phyloP scores from a whole-genome alignment of 202 grass and related monocot genomes.

The Eragrostis tef region DNA sequence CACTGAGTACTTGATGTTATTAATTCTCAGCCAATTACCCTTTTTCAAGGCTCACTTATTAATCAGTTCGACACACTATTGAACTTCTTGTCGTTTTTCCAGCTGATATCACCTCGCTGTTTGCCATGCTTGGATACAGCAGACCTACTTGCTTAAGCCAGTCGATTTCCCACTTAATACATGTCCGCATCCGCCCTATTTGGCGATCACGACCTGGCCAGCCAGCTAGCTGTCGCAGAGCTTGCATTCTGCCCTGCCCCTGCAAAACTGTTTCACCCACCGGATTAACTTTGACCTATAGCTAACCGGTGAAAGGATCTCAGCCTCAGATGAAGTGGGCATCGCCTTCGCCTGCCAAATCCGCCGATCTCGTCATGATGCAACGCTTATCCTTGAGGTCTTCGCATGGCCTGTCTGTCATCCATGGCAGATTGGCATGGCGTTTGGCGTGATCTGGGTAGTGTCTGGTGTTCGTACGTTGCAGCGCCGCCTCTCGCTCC shows the following conservation, averaged over 20 bases:
- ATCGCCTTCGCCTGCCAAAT: conserved; percentile 34
- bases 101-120: background rate
- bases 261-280: background rate
- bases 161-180: background rate
- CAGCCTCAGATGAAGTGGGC: background rate
- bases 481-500: background rate
- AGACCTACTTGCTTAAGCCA: background rate
- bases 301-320: background rate
- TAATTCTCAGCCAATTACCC: background rate
- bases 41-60: background rate
- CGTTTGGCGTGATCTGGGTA: background rate
- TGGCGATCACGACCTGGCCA: conserved; percentile 14
- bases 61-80: background rate
- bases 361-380: conserved; percentile 29
- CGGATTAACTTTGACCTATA: background rate
- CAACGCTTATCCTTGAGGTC: background rate
- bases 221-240: background rate
- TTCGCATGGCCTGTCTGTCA: background rate
- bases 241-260: background rate
- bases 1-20: background rate
- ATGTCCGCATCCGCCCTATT: conserved; percentile 5
- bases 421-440: conserved; percentile 5
- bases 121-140: background rate
- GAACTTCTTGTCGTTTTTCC: background rate
- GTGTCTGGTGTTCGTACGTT: conserved; percentile 1